Evolutionary conservation across 2,329 filamentous ascomycete species (phyloP).

Genomic region (Cladophialophora chaetospira): DNA sequence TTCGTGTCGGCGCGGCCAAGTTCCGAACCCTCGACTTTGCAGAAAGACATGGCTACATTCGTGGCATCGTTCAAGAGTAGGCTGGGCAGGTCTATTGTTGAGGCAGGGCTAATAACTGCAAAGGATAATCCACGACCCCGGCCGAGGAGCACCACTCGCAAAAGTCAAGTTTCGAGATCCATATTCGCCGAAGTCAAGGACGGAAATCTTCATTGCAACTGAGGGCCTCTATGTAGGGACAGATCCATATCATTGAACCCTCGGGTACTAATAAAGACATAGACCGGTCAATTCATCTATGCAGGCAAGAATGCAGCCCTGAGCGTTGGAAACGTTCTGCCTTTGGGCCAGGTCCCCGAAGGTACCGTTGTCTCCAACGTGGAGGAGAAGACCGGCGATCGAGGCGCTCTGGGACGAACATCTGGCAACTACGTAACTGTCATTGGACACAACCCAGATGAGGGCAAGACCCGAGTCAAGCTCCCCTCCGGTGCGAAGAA

Average conservation of each 20-base stretch:
- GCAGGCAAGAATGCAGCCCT: conserved; percentile 98
- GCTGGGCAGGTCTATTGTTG: background rate
- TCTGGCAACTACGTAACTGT: conserved; percentile 99
- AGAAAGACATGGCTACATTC: conserved; percentile 95
- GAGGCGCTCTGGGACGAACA: conserved; percentile 92
- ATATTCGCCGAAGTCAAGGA: conserved; percentile 96
- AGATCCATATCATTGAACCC: background rate
- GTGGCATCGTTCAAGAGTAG: conserved; percentile 66
- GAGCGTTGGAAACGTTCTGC: conserved; percentile 96
- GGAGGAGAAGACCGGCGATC: conserved; percentile 98
- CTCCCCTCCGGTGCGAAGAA: conserved; percentile 99
- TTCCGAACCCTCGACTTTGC: conserved; percentile 97
- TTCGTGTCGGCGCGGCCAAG: conserved; percentile 92
- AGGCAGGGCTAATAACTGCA: background rate
- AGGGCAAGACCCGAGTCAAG: conserved; percentile 99
- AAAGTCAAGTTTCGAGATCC: conserved; percentile 96
- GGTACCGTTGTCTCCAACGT: conserved; percentile 99
- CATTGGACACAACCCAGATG: conserved; percentile 95
- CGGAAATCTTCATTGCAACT: conserved; percentile 99
- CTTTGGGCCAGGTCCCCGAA: conserved; percentile 91
- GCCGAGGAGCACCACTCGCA: conserved; percentile 96
- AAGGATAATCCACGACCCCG: conserved; percentile 91
- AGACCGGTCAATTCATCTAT: conserved; percentile 93
- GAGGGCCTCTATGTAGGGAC: conserved; percentile 70
- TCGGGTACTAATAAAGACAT: background rate